Conservation (phyloP, 495 filamentous ascomycete species). For the Neurospora sp. region DNA sequence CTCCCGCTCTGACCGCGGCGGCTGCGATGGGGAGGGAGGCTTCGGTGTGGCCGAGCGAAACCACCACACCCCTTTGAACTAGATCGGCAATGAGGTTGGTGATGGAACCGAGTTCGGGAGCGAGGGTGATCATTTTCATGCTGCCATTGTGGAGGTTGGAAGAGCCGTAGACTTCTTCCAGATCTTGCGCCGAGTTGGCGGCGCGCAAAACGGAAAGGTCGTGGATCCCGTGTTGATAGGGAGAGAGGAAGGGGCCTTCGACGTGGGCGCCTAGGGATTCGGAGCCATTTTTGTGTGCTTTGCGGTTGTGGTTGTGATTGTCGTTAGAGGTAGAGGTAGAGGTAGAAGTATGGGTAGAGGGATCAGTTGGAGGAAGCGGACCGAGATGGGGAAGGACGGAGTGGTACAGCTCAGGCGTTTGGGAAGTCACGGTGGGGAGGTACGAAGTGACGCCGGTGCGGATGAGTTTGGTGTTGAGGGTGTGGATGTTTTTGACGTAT, state of each 20-base stretch:
- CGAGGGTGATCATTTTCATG: constrained; percentile 71
- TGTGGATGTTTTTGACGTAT: constrained; percentile 56
- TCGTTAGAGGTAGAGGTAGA: not conserved
- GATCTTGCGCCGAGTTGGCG: constrained; percentile 43
- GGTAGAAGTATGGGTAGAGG: not conserved
- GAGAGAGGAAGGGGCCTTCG: constrained; percentile 74
- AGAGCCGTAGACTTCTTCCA: constrained; percentile 60
- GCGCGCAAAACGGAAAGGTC: constrained; percentile 52
- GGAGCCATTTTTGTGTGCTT: constrained; percentile 51
- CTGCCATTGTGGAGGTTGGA: constrained; percentile 39
- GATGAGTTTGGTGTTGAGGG: constrained; percentile 58
- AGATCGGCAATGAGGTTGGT: too few relatives aligned
- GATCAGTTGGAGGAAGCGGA: constrained; percentile 40
- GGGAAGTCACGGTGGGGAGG: constrained; percentile 67
- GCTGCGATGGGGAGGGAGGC: constrained; percentile 72
- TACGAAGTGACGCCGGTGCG: constrained; percentile 77
- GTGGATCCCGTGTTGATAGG: constrained; percentile 63
- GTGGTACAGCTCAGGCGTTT: constrained; percentile 58
- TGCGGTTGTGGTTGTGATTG: constrained; percentile 9
- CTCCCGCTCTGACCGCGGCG: constrained; percentile 54
- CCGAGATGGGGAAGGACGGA: constrained; percentile 63
- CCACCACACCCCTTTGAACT: too few relatives aligned
- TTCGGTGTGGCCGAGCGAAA: constrained; percentile 73
- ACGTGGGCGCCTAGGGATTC: constrained; percentile 77
- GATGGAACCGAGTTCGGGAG: constrained; percentile 64